Conservation (phyloP, 2,329 filamentous ascomycete genomes). For the Huntiella decipiens region DNA sequence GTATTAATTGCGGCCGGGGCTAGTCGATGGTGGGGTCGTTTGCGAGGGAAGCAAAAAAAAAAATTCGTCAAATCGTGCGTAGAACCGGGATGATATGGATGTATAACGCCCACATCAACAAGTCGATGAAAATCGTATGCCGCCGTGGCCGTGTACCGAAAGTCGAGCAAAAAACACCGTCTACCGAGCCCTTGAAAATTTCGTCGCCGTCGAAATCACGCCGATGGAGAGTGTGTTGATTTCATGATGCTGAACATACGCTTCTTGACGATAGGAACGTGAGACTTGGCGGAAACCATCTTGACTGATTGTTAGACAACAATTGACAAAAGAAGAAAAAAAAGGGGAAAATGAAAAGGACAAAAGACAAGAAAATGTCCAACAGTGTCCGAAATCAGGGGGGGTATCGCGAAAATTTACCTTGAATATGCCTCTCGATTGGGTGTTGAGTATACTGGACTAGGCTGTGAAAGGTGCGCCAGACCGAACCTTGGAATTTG, state of each 20-base stretch:
- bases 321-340: slow-evolving; percentile 4
- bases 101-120: too few relatives aligned
- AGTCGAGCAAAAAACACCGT: too few relatives aligned
- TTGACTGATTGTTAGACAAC: slow-evolving; percentile 19
- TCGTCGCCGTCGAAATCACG: too few relatives aligned
- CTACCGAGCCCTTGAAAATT: too few relatives aligned
- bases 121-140: too few relatives aligned
- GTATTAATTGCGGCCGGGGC: too few relatives aligned
- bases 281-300: slow-evolving; percentile 99
- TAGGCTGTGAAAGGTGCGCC: slow-evolving; percentile 18
- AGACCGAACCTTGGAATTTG: slow-evolving; percentile 20
- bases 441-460: slow-evolving; percentile 17
- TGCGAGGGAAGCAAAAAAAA: too few relatives aligned
- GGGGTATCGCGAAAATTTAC: slow-evolving; percentile 16
- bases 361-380: slow-evolving; percentile 2
- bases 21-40: too few relatives aligned
- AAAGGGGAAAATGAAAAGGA: not conserved
- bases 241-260: slow-evolving; percentile 40
- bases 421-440: slow-evolving; percentile 24
- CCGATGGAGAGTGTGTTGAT: not conserved
- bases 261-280: slow-evolving; percentile 99
- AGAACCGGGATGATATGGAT: not conserved
- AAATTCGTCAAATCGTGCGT: not conserved
- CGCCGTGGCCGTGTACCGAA: too few relatives aligned
- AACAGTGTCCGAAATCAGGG: slow-evolving; percentile 9